Conservation (phyloP, 2,329 filamentous ascomycete genomes). For the Neonectria magnoliae region DNA sequence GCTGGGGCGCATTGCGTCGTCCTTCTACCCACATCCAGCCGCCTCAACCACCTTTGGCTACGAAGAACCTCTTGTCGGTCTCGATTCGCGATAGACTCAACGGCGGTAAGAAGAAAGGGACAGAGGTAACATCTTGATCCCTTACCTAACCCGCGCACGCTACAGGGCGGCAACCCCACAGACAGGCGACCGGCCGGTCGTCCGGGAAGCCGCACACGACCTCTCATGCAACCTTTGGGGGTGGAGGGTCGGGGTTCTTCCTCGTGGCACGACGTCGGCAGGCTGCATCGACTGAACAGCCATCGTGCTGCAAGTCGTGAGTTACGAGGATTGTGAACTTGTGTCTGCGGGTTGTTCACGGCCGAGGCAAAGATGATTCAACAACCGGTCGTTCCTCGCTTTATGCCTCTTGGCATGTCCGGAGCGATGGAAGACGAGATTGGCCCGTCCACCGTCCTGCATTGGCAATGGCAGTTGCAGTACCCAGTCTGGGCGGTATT, state of each 20-base stretch:
- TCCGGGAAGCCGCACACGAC: slow-evolving; percentile 17
- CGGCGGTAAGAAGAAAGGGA: too few species aligned
- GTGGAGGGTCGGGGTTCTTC: slow-evolving; percentile 1
- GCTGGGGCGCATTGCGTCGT: slow-evolving; percentile 1
- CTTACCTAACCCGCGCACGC: slow-evolving; percentile 9
- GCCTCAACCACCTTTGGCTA: neutral
- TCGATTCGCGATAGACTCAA: too few species aligned
- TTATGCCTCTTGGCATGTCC: slow-evolving; percentile 34
- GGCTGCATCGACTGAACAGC: neutral
- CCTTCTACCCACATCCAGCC: neutral
- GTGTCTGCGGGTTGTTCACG: slow-evolving; percentile 12
- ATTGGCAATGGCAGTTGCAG: neutral
- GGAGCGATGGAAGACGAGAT: slow-evolving; percentile 33
- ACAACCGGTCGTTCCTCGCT: slow-evolving; percentile 32
- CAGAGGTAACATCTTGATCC: neutral
- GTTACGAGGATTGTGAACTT: slow-evolving; percentile 4
- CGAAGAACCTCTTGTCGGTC: neutral
- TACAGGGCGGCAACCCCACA: slow-evolving; percentile 19
- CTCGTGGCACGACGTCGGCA: slow-evolving; percentile 25
- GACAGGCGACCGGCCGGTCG: slow-evolving; percentile 22
- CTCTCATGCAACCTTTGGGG: slow-evolving; percentile 14
- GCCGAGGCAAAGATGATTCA: slow-evolving; percentile 32
- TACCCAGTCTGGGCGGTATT: neutral
- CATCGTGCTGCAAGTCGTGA: slow-evolving; percentile 3
- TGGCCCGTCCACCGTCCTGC: slow-evolving; percentile 1